These are phyloP conservation scores for Mucor irregularis DNA, from an alignment of 371 early-diverging fungal genomes.

Conservation along the genomic window DNA sequence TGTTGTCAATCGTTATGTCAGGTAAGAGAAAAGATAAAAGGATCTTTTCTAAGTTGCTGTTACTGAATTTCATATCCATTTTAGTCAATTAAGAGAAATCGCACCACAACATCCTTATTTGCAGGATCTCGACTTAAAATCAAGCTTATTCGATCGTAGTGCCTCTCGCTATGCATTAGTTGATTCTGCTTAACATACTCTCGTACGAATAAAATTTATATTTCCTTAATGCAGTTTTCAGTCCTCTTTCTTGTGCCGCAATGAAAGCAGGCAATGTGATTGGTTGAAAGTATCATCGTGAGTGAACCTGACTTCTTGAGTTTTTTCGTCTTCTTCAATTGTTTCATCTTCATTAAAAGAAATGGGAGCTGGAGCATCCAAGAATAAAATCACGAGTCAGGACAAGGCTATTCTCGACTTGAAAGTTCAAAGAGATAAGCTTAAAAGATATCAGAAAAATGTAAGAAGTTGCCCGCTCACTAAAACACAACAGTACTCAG, in stretches of 20 bases:
- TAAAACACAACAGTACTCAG: neutral
- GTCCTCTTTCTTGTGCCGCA: too few species aligned
- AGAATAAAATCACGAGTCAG: slow-evolving; percentile 73
- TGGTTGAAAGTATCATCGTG: too few species aligned
- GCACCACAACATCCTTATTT: slow-evolving; percentile 83
- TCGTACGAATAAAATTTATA: too few species aligned
- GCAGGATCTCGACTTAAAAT: slow-evolving; percentile 75
- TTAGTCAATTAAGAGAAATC: slow-evolving; percentile 76
- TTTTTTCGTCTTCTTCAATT: neutral
- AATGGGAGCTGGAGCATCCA: slow-evolving; percentile 59
- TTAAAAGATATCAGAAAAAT: slow-evolving; percentile 88
- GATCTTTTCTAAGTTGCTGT: neutral
- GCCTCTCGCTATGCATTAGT: slow-evolving; percentile 46
- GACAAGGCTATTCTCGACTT: slow-evolving; percentile 94
- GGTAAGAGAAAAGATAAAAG: slow-evolving; percentile 41
- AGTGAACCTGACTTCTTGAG: neutral
- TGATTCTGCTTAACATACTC: slow-evolving; percentile 29
- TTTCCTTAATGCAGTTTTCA: too few species aligned
- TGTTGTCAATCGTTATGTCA: slow-evolving; percentile 63
- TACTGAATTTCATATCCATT: neutral
- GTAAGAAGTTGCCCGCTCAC: slow-evolving; percentile 34
- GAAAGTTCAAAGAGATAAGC: slow-evolving; percentile 91
- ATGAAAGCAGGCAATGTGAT: too few species aligned
- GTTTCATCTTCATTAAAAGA: neutral
- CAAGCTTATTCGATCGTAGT: slow-evolving; percentile 78